Evolutionary conservation across 805 yeast species (phyloP).

Genomic region (Sugiyamaella smithiae): DNA sequence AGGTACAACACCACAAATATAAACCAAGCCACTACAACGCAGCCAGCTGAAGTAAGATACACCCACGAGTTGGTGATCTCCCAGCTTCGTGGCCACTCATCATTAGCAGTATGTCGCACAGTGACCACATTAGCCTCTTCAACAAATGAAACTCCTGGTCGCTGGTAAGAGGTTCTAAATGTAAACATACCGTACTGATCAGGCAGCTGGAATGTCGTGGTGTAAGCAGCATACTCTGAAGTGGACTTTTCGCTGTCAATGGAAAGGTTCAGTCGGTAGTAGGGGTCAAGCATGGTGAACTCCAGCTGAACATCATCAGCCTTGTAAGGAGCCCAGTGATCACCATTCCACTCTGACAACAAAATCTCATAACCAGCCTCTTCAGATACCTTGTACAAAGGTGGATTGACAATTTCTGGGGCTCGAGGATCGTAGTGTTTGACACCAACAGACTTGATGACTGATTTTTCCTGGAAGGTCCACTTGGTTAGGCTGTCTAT

Average conservation of each 20-base stretch:
- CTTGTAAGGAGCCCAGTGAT: constrained; percentile 66
- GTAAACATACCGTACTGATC: constrained; percentile 98
- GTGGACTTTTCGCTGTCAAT: not conserved
- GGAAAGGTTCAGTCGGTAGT: constrained; percentile 71
- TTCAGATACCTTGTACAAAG: constrained; percentile 71
- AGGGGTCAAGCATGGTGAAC: constrained; percentile 90
- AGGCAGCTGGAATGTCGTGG: constrained; percentile 65
- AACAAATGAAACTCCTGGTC: constrained; percentile 71
- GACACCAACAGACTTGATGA: constrained; percentile 54
- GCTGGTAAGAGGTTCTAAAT: constrained; percentile 70
- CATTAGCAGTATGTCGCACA: constrained; percentile 90
- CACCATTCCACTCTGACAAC: constrained; percentile 44
- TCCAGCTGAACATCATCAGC: constrained; percentile 71
- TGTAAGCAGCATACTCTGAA: constrained; percentile 40
- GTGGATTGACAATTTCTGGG: constrained; percentile 24
- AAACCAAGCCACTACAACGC: constrained; percentile 76
- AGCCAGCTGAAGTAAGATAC: constrained; percentile 65
- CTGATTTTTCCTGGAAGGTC: constrained; percentile 69
- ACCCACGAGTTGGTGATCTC: constrained; percentile 92
- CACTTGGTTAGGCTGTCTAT: constrained; percentile 48
- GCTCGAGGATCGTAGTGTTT: constrained; percentile 51
- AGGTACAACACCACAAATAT: constrained; percentile 67
- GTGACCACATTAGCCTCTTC: constrained; percentile 68
- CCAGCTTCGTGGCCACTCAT: constrained; percentile 92
- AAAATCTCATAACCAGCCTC: constrained; percentile 51